Percentiles rank a stretch among this genome's conserved stretches.
Evolutionary conservation across 352 stramenopile genomes (phyloP).

Genomic region (Aphanomyces invadans): DNA sequence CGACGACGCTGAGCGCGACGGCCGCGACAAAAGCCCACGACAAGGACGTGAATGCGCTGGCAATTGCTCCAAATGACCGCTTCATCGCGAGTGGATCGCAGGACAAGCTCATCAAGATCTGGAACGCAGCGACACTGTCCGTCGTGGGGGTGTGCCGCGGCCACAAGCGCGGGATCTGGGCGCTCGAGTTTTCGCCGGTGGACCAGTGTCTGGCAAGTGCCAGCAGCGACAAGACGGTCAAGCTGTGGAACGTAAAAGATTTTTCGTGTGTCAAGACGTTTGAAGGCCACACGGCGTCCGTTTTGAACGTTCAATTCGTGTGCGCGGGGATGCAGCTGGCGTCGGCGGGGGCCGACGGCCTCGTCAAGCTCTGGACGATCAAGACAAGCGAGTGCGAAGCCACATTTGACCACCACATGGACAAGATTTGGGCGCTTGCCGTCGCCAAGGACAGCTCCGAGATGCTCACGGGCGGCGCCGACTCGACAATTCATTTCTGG

Average conservation of each 20-base stretch:
- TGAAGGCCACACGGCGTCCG: conserved; percentile 87
- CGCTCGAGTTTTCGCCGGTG: conserved; percentile 93
- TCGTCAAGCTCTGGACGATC: conserved; percentile 98
- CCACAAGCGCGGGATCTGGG: conserved; percentile 97
- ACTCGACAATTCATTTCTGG: conserved; percentile 94
- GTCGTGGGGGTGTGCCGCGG: conserved; percentile 90
- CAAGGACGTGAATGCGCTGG: conserved; percentile 96
- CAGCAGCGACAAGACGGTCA: conserved; percentile 94
- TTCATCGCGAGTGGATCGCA: conserved; percentile 95
- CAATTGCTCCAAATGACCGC: conserved; percentile 95
- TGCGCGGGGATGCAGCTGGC: conserved; percentile 90
- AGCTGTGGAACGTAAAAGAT: conserved; percentile 95
- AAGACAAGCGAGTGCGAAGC: conserved; percentile 96
- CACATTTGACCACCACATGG: conserved; percentile 94
- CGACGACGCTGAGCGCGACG: conserved; percentile 42
- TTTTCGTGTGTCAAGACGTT: conserved; percentile 96
- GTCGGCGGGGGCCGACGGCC: conserved; percentile 92
- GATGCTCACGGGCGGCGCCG: conserved; percentile 90
- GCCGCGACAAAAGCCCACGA: conserved; percentile 82
- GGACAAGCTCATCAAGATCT: conserved; percentile 98
- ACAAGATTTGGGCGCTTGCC: conserved; percentile 97
- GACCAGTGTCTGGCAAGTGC: conserved; percentile 94
- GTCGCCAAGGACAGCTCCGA: conserved; percentile 81
- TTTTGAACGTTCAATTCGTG: conserved; percentile 85
- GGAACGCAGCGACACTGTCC: conserved; percentile 79